phyloP scores from a whole-genome alignment of 2,329 filamentous ascomycete species.

The Teratosphaeria epicoccoides region DNA sequence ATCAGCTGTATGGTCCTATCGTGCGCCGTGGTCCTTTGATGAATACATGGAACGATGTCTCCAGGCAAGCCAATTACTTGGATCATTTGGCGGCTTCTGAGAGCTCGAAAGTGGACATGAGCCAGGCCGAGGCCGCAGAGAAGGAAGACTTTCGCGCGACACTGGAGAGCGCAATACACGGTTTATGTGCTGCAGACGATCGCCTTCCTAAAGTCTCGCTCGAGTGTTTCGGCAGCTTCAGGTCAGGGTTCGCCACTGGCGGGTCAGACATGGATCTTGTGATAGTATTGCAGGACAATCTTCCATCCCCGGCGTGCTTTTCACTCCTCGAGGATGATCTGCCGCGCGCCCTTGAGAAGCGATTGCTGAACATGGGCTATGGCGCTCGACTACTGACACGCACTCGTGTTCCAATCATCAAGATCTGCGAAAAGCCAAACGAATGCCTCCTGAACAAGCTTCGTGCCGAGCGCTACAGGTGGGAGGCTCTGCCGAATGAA shows the following conservation, averaged over 20 bases:
- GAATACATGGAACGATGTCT: constrained; percentile 7
- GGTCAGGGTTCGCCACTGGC: constrained; percentile 75
- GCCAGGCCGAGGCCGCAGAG: constrained; percentile 49
- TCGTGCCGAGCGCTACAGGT: constrained; percentile 55
- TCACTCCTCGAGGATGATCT: constrained; percentile 45
- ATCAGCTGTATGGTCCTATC: constrained; percentile 21
- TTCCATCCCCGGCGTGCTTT: constrained; percentile 16
- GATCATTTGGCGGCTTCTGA: constrained; percentile 35
- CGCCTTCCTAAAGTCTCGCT: constrained; percentile 51
- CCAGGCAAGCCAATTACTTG: constrained; percentile 32
- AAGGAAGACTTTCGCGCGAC: constrained; percentile 60
- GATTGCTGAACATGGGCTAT: constrained; percentile 58
- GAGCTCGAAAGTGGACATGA: constrained; percentile 53
- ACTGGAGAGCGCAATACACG: constrained; percentile 55
- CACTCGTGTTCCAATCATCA: constrained; percentile 78
- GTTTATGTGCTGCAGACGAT: constrained; percentile 41
- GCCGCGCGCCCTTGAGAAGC: constrained; percentile 64
- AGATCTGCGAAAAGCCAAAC: constrained; percentile 65
- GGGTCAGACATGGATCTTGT: constrained; percentile 87
- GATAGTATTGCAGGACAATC: constrained; percentile 48
- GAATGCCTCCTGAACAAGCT: constrained; percentile 51
- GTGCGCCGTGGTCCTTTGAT: constrained; percentile 6
- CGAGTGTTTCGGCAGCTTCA: constrained; percentile 70
- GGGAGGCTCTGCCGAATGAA: constrained; percentile 49
- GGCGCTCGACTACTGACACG: constrained; percentile 67